Percentiles rank a stretch among this genome's conserved stretches.
These are phyloP conservation scores for Gloeostereum incarnatum DNA, from an alignment of 768 basidiomycete species.

Conservation along the genomic window DNA sequence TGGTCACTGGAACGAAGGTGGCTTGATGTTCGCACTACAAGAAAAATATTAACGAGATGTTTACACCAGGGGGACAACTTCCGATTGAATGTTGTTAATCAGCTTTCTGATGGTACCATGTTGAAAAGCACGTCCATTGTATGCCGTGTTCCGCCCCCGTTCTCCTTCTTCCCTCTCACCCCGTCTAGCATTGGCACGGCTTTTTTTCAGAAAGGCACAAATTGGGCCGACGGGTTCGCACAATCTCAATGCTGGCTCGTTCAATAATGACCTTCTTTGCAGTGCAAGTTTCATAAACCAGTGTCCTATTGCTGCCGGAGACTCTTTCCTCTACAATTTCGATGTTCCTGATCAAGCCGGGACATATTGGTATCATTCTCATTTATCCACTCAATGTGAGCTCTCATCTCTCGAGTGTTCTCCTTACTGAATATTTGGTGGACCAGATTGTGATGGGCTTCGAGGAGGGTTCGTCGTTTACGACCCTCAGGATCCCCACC, in stretches of 20 bases:
- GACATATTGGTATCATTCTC: constrained; percentile 21
- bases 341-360: constrained; percentile 20
- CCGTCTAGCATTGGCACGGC: constrained; percentile 15
- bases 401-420: too few species aligned
- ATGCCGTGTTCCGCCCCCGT: constrained; percentile 5
- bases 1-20: constrained; percentile 25
- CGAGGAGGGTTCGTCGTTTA: constrained; percentile 27
- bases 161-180: constrained; percentile 6
- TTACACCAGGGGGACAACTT: constrained; percentile 33
- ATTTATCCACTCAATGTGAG: constrained; percentile 23
- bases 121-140: constrained; percentile 31
- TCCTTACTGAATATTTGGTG: too few species aligned
- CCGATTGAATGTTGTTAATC: constrained; percentile 30
- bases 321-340: constrained; percentile 21
- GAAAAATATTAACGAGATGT: too few species aligned
- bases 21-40: too few species aligned
- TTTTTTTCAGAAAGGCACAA: constrained; percentile 4
- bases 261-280: not conserved
- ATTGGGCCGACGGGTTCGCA: constrained; percentile 8
- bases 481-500: constrained; percentile 25
- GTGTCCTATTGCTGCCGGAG: constrained; percentile 21
- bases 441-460: constrained; percentile 38
- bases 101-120: constrained; percentile 26
- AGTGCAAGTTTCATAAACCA: constrained; percentile 26
- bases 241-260: constrained; percentile 13